Base-by-base conservation (phyloP, 345 rosid species). In the Pistacia integerrima region DNA sequence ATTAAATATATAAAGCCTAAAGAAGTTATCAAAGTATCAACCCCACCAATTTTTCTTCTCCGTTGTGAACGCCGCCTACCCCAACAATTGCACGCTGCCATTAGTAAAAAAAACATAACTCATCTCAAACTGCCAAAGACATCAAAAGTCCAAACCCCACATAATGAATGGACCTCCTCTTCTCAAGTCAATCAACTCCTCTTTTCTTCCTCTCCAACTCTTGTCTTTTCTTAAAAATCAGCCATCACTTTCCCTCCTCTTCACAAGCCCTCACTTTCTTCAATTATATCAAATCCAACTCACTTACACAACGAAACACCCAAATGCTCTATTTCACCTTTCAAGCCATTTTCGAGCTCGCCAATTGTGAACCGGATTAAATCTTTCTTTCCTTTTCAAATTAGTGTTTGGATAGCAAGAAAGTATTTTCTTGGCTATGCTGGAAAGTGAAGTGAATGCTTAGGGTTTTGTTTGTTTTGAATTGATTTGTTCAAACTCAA, bases 211-310 rank as follows among this genome's bases (percentile, higher is more conserved):
- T 74, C 87, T 70, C 65, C 74, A 63, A 61, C 90, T 75, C 84
- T 65, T 62, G 60, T 2, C 83, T 76, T 55, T 75, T 88, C 81
- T 72, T 74, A 11, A 82, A 80, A 63, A 88, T 93, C 78, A 77
- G 91, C 64, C 85, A 90, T 75, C 81, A 85, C 56, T 82, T 95
- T 2, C 71, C 71, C 20, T 87, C 91, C 56, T 77, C 86, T 73
- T 70, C 81, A 18, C 70, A 75, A 7, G 97, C 98, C 41, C 74
- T 91, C 79, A 61, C 81, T 2, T 95, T 95, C 84, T 87, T 90
- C 70, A 63, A 78, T 1, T 90, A 73, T 83, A 70, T 93, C 57
- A 80, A 64, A 41, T 30, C 78, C 72, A 75, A 85, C 35, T 75
- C 90, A 67, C 69, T 74, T 28, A 78, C 78, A 30, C 56, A 79